A percentile compares a stretch with the other conserved stretches of the same genome.
Conservation (phyloP, 1,139 yeast genomes). For the Suhomyces yuchorum region DNA sequence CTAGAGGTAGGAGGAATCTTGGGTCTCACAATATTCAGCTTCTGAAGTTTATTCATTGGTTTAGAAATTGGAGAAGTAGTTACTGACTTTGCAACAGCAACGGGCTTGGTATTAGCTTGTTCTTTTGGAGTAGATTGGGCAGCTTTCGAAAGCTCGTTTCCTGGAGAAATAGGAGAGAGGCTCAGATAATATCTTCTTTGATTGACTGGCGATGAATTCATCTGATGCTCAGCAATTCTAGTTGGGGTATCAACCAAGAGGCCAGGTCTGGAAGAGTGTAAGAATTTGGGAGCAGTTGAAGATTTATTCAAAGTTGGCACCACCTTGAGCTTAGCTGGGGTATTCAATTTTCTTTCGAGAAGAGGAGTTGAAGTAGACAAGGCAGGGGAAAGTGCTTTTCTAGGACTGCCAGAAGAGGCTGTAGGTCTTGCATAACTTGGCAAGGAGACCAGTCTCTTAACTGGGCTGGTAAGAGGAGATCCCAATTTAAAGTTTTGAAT, state of each 20-base stretch:
- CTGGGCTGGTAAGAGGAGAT: conserved; percentile 13
- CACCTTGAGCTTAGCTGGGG: conserved; percentile 15
- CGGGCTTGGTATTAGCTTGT: background rate
- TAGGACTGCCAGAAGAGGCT: conserved; percentile 23
- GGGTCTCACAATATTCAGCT: background rate
- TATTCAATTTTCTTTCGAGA: conserved; percentile 10
- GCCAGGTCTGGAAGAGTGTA: conserved; percentile 1
- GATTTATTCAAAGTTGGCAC: conserved; percentile 12
- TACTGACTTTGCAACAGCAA: background rate
- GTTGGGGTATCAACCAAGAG: conserved; percentile 6
- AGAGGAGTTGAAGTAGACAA: conserved; percentile 10
- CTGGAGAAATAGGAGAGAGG: conserved; percentile 3
- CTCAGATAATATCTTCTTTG: background rate
- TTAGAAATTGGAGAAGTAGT: background rate
- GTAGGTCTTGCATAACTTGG: conserved; percentile 41
- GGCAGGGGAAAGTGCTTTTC: conserved; percentile 3
- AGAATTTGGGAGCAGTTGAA: conserved; percentile 8
- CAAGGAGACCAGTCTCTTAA: conserved; percentile 8
- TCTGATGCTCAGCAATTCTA: conserved; percentile 6
- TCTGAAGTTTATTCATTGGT: background rate
- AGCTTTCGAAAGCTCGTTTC: background rate
- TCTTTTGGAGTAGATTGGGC: conserved; percentile 8
- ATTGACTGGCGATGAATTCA: conserved; percentile 13
- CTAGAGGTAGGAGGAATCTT: conserved; percentile 6
- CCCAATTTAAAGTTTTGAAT: conserved; percentile 23